Evolutionary conservation across 345 rosid species (phyloP), one percentile per base, ranked within the genome.

Genomic region (Anacardium occidentale): DNA sequence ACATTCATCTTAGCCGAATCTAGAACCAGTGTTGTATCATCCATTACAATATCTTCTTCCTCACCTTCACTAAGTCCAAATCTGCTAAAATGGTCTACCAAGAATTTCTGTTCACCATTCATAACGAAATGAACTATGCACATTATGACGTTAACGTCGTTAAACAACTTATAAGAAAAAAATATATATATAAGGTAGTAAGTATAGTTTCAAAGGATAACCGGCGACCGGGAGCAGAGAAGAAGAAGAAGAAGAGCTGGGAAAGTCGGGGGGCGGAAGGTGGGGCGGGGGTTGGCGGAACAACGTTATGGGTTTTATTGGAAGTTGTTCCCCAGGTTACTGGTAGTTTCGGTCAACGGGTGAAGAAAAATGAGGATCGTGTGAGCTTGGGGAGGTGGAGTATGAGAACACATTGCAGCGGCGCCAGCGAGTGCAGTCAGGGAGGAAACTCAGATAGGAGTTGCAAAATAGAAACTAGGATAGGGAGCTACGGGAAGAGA

Each of bases 31-130:
- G 82, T 78, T 17, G 76, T 78, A 78, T 88, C 97, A 75, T 85
- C 93, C 94, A 90, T 88, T 40, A 73, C 47, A 54, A 90, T 84
- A 82, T 90, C 98, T 71, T 91, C 99, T 64, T 89, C 97, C 21
- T 95, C 99, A 77, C 89, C 94, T n/a, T 92, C 99, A 77, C 88
- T 87, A 75, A 92, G 82, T 63, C 99, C 98, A 74, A 91, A 95
- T 83, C 93, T 91, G 82, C 99, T 92, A 73, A 92, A 95, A 85
- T 95, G 98, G 66, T 71, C 79, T 68, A 92, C 98, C 79, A 73
- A 68, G 79, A 95, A 92, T 77, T 84, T 92, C 98, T 98, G 92
- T 32, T 85, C 87, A 67, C 90, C 84, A 76, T 68, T 81, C 60
- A 44, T 62, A 63, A 92, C 1, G 92, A 87, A 80, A 89, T 80